Evolutionary conservation across 164 flowering plant species (phyloP), one percentile per base, ranked within the genome.

Genomic region (Kingdonia uniflora): DNA sequence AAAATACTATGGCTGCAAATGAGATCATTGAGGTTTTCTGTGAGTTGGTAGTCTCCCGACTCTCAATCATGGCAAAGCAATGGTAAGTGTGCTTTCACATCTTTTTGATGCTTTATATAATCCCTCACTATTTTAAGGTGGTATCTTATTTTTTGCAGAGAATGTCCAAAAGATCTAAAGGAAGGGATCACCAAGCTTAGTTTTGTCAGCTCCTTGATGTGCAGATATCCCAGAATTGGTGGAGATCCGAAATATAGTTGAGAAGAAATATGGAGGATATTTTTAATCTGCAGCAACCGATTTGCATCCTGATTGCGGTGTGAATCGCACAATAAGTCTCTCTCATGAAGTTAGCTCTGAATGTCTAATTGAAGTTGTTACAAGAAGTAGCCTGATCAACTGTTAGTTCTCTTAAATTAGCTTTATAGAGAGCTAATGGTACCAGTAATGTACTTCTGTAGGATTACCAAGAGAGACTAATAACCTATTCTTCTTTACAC

Each of bases 1-100:
- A 92, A 76, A 92, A 92, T 67, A 66, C 80, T 47, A 71, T 85
- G 86, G 94, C 94, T 42, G 96, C 98, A 44, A 86, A 86, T 66
- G 96, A 92, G 69, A 70, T 88, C 54, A 69, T 92, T 62, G 99
- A 88, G 72, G 87, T 92, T 52, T 92, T 92, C 75, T 92, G 99
- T 54, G 96, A 86, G 52, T 72, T 85, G 23, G 58, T 92, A 24
- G 91, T 84, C 39, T 61, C 81, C 19, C 81, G 97, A 39, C 76
- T 88, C 43, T 40, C 94, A 2, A 81, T 92, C 55, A 86, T 92
- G 56, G 65, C 95, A 46, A 90, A 87, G 70, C 87, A 74, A 63
- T 82, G 83, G 96, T 83, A 20, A 20, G 45, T 14, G 19, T 13
- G 22, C 13, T 6, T 25, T 23, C 7, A 11, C 19, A 26, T 39